A percentile compares a stretch with the other conserved stretches of the same genome.
These are phyloP conservation scores for Odontarrhena argentea DNA, from an alignment of 345 rosid species.

Conservation along the genomic window DNA sequence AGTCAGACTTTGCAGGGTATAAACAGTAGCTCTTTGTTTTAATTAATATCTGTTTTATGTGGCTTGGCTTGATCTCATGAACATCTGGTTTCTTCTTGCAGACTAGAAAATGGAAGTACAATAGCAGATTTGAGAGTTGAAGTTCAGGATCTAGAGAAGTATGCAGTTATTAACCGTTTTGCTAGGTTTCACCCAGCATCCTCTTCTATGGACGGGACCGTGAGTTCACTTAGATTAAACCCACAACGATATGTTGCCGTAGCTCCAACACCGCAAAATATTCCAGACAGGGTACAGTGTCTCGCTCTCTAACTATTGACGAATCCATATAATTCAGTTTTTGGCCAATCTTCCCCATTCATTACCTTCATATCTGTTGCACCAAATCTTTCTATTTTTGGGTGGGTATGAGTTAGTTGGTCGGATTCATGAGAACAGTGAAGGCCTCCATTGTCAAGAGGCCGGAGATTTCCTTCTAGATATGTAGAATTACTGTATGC, in stretches of 20 bases:
- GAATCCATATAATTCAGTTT: conserved; percentile 15
- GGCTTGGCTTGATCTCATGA: conserved; percentile 17
- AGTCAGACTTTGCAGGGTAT: conserved; percentile 66
- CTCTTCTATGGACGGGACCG: conserved; percentile 45
- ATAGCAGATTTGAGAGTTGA: conserved; percentile 71
- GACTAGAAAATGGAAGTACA: conserved; percentile 72
- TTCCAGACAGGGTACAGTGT: conserved; percentile 89
- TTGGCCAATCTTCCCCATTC: conserved; percentile 36
- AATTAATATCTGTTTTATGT: background rate
- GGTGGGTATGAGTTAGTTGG: conserved; percentile 35
- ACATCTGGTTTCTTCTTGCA: conserved; percentile 41
- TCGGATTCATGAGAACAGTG: conserved; percentile 23
- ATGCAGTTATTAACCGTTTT: conserved; percentile 83
- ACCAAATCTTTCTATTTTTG: conserved; percentile 4
- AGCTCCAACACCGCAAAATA: conserved; percentile 70
- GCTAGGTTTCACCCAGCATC: conserved; percentile 70
- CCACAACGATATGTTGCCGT: conserved; percentile 88
- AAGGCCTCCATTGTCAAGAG: conserved; percentile 31
- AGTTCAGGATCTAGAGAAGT: conserved; percentile 78
- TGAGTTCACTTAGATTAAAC: conserved; percentile 48
- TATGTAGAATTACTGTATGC: background rate
- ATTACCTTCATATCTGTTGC: conserved; percentile 16
- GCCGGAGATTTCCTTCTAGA: conserved; percentile 30
- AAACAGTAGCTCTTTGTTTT: background rate
- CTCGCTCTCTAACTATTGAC: conserved; percentile 72